Evolutionary conservation across 768 basidiomycete genomes (phyloP).

Genomic region (Kwoniella europaea): DNA sequence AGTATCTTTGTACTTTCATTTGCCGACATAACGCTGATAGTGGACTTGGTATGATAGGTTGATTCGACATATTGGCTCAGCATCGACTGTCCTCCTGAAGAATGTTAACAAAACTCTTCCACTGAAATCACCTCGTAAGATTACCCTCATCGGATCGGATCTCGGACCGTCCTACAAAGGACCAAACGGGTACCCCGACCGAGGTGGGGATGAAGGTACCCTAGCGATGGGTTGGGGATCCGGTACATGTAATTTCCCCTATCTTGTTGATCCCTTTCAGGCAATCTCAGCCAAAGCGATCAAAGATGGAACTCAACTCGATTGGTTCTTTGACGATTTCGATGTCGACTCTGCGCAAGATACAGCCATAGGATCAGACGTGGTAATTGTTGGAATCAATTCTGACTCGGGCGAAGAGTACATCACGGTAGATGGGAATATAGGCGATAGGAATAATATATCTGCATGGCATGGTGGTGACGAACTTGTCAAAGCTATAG

Average conservation of each 20-base stretch:
- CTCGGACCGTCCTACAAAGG: slow-evolving; percentile 70
- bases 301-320: slow-evolving; percentile 69
- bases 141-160: slow-evolving; percentile 67
- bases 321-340: slow-evolving; percentile 74
- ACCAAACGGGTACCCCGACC: slow-evolving; percentile 72
- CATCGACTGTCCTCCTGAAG: slow-evolving; percentile 77
- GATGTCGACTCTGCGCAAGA: slow-evolving; percentile 63
- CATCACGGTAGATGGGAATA: slow-evolving; percentile 78
- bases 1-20: neutral
- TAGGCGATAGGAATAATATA: slow-evolving; percentile 72
- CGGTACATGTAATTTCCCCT: slow-evolving; percentile 72
- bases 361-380: slow-evolving; percentile 63
- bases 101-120: slow-evolving; percentile 68
- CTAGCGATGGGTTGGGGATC: slow-evolving; percentile 94
- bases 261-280: slow-evolving; percentile 78
- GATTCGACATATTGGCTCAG: slow-evolving; percentile 74
- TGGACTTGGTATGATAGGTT: slow-evolving; percentile 48
- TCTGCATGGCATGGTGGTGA: slow-evolving; percentile 78
- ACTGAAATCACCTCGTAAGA: slow-evolving; percentile 62
- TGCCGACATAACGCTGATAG: neutral
- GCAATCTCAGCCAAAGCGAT: slow-evolving; percentile 77
- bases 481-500: slow-evolving; percentile 67
- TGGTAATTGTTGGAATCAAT: slow-evolving; percentile 73
- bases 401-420: slow-evolving; percentile 84
- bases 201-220: slow-evolving; percentile 64